Evolutionary conservation across 208 protist species (phyloP).

Genomic region (Leishmania braziliensis): DNA sequence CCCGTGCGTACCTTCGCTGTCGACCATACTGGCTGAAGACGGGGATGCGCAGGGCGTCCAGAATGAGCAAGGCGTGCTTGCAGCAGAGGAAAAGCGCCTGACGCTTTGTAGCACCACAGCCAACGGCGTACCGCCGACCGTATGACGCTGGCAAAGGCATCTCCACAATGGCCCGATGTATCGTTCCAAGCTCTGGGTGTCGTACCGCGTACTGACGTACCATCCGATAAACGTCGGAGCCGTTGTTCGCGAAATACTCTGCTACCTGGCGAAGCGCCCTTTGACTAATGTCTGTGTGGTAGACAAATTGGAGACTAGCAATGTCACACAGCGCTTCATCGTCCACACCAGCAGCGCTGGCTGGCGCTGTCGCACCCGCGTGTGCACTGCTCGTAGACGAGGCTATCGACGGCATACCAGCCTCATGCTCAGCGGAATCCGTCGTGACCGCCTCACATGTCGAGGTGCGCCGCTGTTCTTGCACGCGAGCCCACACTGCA

Average conservation of each 20-base stretch:
- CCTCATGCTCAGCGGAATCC: not conserved
- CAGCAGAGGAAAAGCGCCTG: slow-evolving; percentile 58
- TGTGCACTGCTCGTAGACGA: not conserved
- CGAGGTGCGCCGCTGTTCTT: slow-evolving; percentile 17
- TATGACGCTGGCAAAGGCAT: slow-evolving; percentile 60
- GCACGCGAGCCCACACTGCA: slow-evolving; percentile 55
- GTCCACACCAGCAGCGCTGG: slow-evolving; percentile 12
- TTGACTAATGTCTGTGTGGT: slow-evolving; percentile 53
- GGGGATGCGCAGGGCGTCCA: slow-evolving; percentile 65
- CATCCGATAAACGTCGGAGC: slow-evolving; percentile 56
- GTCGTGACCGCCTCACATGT: not conserved
- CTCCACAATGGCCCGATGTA: slow-evolving; percentile 81
- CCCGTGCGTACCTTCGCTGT: slow-evolving; percentile 49
- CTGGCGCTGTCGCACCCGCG: not conserved
- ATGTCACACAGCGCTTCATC: slow-evolving; percentile 84
- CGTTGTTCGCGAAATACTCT: slow-evolving; percentile 42
- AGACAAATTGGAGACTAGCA: slow-evolving; percentile 44
- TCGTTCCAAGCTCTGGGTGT: slow-evolving; percentile 37
- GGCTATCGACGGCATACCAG: not conserved
- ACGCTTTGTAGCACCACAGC: slow-evolving; percentile 60
- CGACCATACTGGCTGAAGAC: slow-evolving; percentile 41
- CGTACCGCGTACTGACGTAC: slow-evolving; percentile 72
- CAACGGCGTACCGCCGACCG: slow-evolving; percentile 68
- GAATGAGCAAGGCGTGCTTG: slow-evolving; percentile 54
- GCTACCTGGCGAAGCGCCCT: not conserved